Evolutionary conservation across 352 stramenopile species (phyloP).

Genomic region (Chrysophaeum taylorii): DNA sequence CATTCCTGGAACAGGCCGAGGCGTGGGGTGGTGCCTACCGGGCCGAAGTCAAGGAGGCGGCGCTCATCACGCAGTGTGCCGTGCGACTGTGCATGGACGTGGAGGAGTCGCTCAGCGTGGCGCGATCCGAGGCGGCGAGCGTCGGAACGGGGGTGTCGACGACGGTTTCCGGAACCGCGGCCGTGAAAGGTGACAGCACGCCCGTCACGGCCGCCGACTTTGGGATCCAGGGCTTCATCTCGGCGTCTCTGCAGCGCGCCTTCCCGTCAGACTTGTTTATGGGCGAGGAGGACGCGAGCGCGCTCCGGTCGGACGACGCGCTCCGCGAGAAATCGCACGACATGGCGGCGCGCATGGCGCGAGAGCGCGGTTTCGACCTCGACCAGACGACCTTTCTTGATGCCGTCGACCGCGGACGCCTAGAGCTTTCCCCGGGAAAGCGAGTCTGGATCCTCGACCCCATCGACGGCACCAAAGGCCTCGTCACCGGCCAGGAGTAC

Average conservation of each 20-base stretch:
- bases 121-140: no score
- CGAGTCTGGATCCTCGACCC: constrained; percentile 29
- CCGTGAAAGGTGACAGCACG: constrained; percentile 5
- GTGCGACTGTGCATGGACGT: no score
- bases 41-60: no score
- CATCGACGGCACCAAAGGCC: constrained; percentile 32
- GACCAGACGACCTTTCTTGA: no score
- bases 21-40: no score
- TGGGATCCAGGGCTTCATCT: constrained; percentile 15
- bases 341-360: no score
- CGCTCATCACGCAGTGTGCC: no score
- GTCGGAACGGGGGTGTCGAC: no score
- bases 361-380: no score
- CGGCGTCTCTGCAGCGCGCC: neutral
- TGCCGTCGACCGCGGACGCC: no score
- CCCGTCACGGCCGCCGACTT: constrained; percentile 26
- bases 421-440: constrained; percentile 4
- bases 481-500: constrained; percentile 28
- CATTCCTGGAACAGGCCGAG: no score
- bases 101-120: no score
- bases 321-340: neutral
- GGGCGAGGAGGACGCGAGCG: constrained; percentile 19
- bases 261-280: constrained; percentile 21
- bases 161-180: constrained; percentile 17
- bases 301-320: constrained; percentile 7